Evolutionary conservation across 352 stramenopile species (phyloP).

Genomic region (Pythium graminicola): DNA sequence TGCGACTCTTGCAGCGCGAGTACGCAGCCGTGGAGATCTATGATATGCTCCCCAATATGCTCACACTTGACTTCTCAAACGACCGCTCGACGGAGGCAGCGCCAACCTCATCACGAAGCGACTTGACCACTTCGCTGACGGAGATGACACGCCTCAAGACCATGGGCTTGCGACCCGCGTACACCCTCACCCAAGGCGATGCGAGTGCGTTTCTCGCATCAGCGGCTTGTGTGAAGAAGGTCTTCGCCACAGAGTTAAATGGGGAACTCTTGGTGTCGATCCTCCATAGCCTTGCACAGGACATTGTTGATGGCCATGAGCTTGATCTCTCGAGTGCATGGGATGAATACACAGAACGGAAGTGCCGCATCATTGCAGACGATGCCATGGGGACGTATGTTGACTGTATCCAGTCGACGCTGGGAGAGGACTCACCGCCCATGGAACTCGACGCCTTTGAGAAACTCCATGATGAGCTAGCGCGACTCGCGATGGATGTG

Average conservation of each 20-base stretch:
- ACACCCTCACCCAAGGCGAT: background rate
- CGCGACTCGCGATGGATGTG: slow-evolving; percentile 58
- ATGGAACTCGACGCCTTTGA: slow-evolving; percentile 59
- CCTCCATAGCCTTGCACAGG: slow-evolving; percentile 27
- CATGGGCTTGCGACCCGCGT: slow-evolving; percentile 11
- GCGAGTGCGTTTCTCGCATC: slow-evolving; percentile 24
- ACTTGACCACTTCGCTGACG: slow-evolving; percentile 17
- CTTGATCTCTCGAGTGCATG: slow-evolving; percentile 55
- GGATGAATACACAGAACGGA: slow-evolving; percentile 58
- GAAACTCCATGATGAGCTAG: slow-evolving; percentile 68
- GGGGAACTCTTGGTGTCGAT: slow-evolving; percentile 43
- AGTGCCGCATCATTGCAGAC: slow-evolving; percentile 41
- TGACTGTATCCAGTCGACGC: slow-evolving; percentile 61
- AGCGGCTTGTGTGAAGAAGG: slow-evolving; percentile 39
- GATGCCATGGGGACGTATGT: slow-evolving; percentile 66
- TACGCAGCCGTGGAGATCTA: slow-evolving; percentile 43
- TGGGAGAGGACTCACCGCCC: slow-evolving; percentile 39
- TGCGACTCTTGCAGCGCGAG: slow-evolving; percentile 40
- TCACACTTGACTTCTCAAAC: slow-evolving; percentile 45
- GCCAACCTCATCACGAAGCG: background rate
- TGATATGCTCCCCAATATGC: slow-evolving; percentile 49
- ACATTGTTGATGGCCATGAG: slow-evolving; percentile 27
- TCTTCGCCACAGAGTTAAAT: slow-evolving; percentile 61
- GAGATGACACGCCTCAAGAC: slow-evolving; percentile 39
- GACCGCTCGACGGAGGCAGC: slow-evolving; percentile 19